Base-by-base conservation (phyloP, 2,329 filamentous ascomycete genomes). In the Stylonectria norvegica region DNA sequence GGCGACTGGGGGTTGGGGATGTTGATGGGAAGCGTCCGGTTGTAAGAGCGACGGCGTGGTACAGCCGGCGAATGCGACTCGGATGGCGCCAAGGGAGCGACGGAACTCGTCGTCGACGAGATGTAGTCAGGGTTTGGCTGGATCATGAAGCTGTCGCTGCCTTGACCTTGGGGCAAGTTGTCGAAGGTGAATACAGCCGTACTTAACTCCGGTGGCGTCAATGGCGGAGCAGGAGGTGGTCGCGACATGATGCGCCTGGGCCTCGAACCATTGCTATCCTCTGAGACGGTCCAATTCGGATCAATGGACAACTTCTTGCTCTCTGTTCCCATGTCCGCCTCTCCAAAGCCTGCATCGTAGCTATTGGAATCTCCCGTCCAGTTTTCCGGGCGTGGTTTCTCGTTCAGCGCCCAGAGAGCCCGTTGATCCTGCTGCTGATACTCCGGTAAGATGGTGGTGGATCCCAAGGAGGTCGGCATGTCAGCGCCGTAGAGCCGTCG, bases 71-170 rank as follows among this genome's bases (percentile, higher is more conserved):
- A 53, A 20, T 50, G 39, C 9, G 60, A 57, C 53, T 51, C 45
- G 37, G 59, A 22, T 22, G 57, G 49, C 9, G 59, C 45, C 11
- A 52, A 36, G n/a, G n/a, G n/a, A 8, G 27, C 15, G 8, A 30
- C 15, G 29, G 57, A 47, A 23, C 57, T 55, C 10, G 57, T 54
- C 10, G 63, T 62, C 11, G 60, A 64, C 20, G 64, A 67, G 45
- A 63, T 62, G 58, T 75, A 75, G 47, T 75, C 71, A 1, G 72
- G 72, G 46, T 75, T 73, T 3, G 70, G 67, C 45, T 74, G 72
- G 47, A 72, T 65, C 43, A 76, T 70, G 46, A 66, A 65, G 42
- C 57, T 64, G 43, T 65, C 53, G 18, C 50, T 50, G 19, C 49
- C 44, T 30, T 56, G 49, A 19, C 48, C 44, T 30, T 57, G 57